A percentile compares a stretch with the other conserved stretches of the same genome.
Conservation (phyloP, 2,329 filamentous ascomycete species). For the Amylocarpus encephaloides region DNA sequence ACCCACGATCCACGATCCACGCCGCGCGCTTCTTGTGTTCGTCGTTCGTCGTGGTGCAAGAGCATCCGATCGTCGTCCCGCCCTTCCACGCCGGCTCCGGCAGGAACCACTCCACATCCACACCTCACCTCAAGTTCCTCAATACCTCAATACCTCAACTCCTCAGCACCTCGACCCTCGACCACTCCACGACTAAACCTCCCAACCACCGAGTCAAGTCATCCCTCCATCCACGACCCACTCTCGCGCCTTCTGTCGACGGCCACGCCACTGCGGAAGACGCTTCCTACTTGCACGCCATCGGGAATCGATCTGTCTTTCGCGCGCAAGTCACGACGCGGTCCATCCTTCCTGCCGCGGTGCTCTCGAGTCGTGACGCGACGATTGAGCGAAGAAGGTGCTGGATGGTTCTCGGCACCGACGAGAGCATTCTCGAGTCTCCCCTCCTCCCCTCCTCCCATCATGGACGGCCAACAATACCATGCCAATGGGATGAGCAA, state of each 20-base stretch:
- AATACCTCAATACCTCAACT: too few species aligned
- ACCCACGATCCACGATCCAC: neutral
- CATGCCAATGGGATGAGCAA: constrained; percentile 27
- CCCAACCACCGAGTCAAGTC: neutral
- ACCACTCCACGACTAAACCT: too few species aligned
- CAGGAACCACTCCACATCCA: neutral
- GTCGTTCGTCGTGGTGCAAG: neutral
- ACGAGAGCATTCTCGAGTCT: neutral
- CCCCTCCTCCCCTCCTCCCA: neutral
- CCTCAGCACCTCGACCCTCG: too few species aligned
- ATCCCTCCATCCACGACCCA: neutral
- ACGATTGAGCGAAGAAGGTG: constrained; percentile 4
- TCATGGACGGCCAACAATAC: constrained; percentile 28
- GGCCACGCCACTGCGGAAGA: neutral
- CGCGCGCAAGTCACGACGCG: neutral
- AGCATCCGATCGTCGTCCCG: neutral
- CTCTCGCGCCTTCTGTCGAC: neutral
- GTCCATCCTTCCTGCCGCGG: neutral
- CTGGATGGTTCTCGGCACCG: constrained; percentile 4
- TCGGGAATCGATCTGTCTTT: too few species aligned
- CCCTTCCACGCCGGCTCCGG: neutral
- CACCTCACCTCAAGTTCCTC: too few species aligned
- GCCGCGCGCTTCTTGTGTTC: neutral
- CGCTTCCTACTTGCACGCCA: too few species aligned
- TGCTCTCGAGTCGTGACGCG: constrained; percentile 2